Evolutionary conservation across 345 rosid genomes (phyloP), one percentile per base, ranked within the genome.

Genomic region (Kernera saxatilis): DNA sequence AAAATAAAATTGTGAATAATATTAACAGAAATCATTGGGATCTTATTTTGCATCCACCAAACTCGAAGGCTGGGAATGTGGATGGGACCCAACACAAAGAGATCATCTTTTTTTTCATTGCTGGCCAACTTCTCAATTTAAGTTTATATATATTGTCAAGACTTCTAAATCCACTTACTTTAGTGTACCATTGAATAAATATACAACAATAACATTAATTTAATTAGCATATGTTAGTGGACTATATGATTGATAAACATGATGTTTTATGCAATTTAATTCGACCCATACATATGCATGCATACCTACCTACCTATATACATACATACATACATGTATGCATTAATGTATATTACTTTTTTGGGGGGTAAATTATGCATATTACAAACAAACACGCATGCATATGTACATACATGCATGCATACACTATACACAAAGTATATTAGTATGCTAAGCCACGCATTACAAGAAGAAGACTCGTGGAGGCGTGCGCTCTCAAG

Each of bases 11-110:
- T 17, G 48, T 40, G 22, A 19, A 45, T 21, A 48, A 48, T 21
- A 30, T 32, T 8, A 53, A n/a, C n/a, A n/a, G n/a, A 30, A 7
- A 15, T 69, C 52, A 71, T 70, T 62, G 72, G 81, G 76, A 68
- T 84, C 77, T 74, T 69, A 63, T 73, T 61, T 75, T 59, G 33
- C 45, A 41, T 69, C 80, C 30, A 67, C 35, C 39, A 53, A 50
- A 23, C 37, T 37, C 53, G 39, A 50, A 51, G 62, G 51, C 26
- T 52, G 60, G 11, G 14, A 52, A 39, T 49, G 57, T 65, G 15
- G 51, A 62, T 35, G 33, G 69, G 46, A 22, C 46, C 58, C 23
- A 22, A 49, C 21, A 8, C 30, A 21, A 45, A 32, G 32, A 21
- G 11, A 45, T 32, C 13, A 54, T 30, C 17, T 21, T 21, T 46